A percentile compares a stretch with the other conserved stretches of the same genome.
These are phyloP conservation scores for Leccinum olivaceopallidum DNA, from an alignment of 768 basidiomycete species.

Conservation along the genomic window DNA sequence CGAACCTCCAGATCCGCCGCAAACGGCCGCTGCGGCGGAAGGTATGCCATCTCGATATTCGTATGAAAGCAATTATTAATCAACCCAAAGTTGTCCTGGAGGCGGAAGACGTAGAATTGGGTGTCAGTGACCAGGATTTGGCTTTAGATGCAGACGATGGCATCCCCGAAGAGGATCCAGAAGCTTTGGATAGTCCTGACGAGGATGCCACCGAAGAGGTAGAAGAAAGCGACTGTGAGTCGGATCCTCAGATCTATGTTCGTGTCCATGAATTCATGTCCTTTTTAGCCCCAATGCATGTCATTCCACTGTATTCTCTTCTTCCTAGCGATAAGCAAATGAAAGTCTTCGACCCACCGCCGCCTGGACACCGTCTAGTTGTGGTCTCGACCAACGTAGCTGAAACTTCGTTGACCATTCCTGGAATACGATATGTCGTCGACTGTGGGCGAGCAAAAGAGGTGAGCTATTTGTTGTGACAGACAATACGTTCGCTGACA, in stretches of 20 bases:
- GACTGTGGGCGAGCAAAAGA: slow-evolving; percentile 96
- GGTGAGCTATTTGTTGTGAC: slow-evolving; percentile 39
- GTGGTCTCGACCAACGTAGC: slow-evolving; percentile 97
- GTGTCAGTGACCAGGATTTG: slow-evolving; percentile 46
- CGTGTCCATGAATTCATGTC: not conserved
- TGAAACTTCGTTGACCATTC: slow-evolving; percentile 96
- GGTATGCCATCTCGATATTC: slow-evolving; percentile 5
- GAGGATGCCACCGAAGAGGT: slow-evolving; percentile 56
- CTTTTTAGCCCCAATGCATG: slow-evolving; percentile 83
- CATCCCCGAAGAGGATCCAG: slow-evolving; percentile 63
- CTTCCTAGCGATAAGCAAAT: slow-evolving; percentile 94
- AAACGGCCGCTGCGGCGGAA: slow-evolving; percentile 22
- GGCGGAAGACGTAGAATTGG: slow-evolving; percentile 78
- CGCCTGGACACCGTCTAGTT: slow-evolving; percentile 78
- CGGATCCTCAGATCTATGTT: slow-evolving; percentile 7
- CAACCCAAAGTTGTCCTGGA: slow-evolving; percentile 63
- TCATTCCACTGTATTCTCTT: slow-evolving; percentile 92
- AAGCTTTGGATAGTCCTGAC: slow-evolving; percentile 74
- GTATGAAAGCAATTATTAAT: slow-evolving; percentile 1
- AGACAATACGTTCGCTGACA: slow-evolving; percentile 1
- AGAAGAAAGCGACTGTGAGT: slow-evolving; percentile 68
- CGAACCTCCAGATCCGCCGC: slow-evolving; percentile 17
- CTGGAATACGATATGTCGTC: slow-evolving; percentile 96
- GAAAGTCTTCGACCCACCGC: slow-evolving; percentile 86
- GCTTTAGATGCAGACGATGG: slow-evolving; percentile 70